Evolutionary conservation across 768 basidiomycete genomes (phyloP).

Genomic region (Russula lepida): DNA sequence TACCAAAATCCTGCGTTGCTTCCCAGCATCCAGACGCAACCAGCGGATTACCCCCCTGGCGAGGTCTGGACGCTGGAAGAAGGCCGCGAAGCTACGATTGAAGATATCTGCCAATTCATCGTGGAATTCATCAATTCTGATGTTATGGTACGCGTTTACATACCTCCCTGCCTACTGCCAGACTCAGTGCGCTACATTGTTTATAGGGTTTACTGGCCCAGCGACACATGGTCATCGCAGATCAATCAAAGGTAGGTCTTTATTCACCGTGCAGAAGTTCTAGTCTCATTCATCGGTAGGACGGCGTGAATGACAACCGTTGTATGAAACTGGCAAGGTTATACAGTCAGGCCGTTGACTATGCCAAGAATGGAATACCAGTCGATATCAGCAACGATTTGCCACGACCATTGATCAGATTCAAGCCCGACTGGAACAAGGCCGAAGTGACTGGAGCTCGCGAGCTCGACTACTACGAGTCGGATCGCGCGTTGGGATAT

Average conservation of each 20-base stretch:
- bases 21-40: conserved; percentile 39
- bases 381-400: conserved; percentile 42
- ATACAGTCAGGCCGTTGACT: conserved; percentile 70
- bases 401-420: conserved; percentile 49
- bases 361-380: conserved; percentile 66
- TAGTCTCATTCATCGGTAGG: conserved; percentile 29
- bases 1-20: conserved; percentile 48
- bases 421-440: conserved; percentile 75
- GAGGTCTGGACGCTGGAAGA: conserved; percentile 6
- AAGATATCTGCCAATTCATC: conserved; percentile 72
- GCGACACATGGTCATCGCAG: conserved; percentile 62
- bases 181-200: not conserved
- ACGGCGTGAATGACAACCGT: conserved; percentile 48
- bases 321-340: conserved; percentile 54
- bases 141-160: conserved; percentile 44
- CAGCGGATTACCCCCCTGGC: conserved; percentile 30
- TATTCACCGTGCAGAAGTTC: not conserved
- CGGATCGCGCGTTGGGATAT: conserved; percentile 59
- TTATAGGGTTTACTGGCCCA: conserved; percentile 63
- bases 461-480: conserved; percentile 61
- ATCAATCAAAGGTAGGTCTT: conserved; percentile 55
- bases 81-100: conserved; percentile 37
- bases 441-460: conserved; percentile 34
- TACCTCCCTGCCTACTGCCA: not conserved
- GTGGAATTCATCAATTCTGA: conserved; percentile 81